phyloP scores from a whole-genome alignment of 208 protist species.

The Histomonas meleagridis region DNA sequence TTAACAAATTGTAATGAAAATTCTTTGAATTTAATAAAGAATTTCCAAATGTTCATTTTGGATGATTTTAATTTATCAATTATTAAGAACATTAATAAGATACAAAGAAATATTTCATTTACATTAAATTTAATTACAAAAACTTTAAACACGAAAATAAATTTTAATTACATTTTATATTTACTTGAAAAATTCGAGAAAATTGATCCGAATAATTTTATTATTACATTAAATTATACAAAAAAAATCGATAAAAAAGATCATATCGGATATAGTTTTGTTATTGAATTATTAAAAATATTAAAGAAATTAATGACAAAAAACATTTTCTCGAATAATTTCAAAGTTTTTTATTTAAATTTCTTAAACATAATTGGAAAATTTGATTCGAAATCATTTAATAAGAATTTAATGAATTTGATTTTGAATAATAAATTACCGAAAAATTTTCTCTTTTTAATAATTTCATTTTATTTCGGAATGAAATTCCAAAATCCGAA shows the following conservation, averaged over 20 bases:
- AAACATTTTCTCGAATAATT: background rate
- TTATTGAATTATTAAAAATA: background rate
- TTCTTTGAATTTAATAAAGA: too few species aligned
- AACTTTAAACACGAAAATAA: too few species aligned
- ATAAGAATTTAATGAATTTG: background rate
- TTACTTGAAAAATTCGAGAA: background rate
- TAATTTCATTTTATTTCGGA: too few species aligned
- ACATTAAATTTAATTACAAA: too few species aligned
- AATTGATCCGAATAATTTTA: background rate
- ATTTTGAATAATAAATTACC: background rate
- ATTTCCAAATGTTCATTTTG: too few species aligned
- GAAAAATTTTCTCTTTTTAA: background rate
- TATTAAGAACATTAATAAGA: too few species aligned
- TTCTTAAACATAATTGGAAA: background rate
- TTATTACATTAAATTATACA: background rate
- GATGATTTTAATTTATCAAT: too few species aligned
- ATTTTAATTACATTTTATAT: background rate
- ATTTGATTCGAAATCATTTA: background rate
- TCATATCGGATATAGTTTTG: background rate
- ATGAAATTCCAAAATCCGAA: background rate
- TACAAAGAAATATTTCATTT: too few species aligned
- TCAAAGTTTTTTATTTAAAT: background rate
- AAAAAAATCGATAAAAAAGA: background rate
- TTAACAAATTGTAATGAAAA: too few species aligned
- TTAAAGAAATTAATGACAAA: background rate